Conservation (phyloP, 176 grass and related monocot genomes). For the Hordeum marinum region DNA sequence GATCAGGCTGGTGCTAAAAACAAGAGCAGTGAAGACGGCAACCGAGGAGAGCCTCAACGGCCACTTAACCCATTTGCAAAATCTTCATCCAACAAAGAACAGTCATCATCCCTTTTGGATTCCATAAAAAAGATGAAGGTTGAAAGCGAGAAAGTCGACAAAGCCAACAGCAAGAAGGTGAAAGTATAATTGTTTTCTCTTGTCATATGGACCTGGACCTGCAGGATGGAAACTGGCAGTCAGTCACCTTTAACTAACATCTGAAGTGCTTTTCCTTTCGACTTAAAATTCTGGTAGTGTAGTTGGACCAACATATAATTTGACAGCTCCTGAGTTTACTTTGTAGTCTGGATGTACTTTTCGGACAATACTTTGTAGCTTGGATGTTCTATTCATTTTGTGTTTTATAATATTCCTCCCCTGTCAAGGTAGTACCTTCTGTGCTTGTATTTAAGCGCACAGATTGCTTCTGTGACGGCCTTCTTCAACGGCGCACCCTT, state of each 20-base stretch:
- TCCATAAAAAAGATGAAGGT: slow-evolving; percentile 72
- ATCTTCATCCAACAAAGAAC: slow-evolving; percentile 41
- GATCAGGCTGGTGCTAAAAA: not conserved
- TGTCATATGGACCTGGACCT: not conserved
- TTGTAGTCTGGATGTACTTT: not conserved
- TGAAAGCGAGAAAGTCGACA: slow-evolving; percentile 37
- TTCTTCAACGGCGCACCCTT: not conserved
- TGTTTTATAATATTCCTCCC: not conserved
- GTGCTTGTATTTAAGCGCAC: no score
- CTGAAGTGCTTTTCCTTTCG: not conserved
- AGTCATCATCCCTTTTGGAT: slow-evolving; percentile 48
- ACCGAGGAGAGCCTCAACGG: slow-evolving; percentile 11
- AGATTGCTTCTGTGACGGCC: not conserved
- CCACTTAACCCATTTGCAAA: slow-evolving; percentile 68
- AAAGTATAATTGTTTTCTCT: slow-evolving; percentile 16
- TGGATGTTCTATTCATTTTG: not conserved
- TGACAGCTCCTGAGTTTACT: not conserved
- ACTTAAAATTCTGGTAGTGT: not conserved
- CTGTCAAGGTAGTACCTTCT: no score
- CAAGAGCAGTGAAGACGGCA: not conserved
- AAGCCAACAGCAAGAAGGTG: slow-evolving; percentile 31
- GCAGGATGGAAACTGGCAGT: not conserved
- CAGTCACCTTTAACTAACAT: not conserved
- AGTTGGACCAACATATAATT: not conserved
- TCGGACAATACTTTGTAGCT: not conserved